Evolutionary conservation across 139 green algal genomes (phyloP), one percentile per base, ranked within the genome.

Genomic region (Chlorella sp.): DNA sequence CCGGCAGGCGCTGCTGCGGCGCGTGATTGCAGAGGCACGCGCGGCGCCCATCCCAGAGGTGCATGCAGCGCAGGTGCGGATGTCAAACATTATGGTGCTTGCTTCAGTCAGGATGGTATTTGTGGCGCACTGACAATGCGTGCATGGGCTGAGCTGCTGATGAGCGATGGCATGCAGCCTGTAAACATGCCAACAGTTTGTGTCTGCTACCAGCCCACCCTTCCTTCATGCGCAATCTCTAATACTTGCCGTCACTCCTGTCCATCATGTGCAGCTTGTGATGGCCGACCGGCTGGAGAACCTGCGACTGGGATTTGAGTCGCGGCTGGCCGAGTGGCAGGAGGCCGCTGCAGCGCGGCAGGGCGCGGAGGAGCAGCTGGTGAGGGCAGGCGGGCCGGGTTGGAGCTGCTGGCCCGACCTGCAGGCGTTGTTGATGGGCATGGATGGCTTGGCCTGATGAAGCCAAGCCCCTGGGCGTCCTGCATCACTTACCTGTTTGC

Each of bases 11-110:
- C 74, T 90, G 74, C 81, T 86, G 62, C 34, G 41, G 26, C 78
- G 83, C 7, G 25, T 87, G 38, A 65, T 90, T 23, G 71, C 41
- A 16, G 64, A 87, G n/a, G 86, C 74, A 13, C 70, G 82, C 0
- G 62, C 78, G 23, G 9, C 7, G 39, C 78, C 78, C 13, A 11
- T 55, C 11, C 63, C 78, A 0, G 23, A 64, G 39, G 78, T 74
- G 78, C 51, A 60, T 21, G 51, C 51, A 9, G 21, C 51, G 12
- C 51, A 60, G 51, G 51, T 60, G 12, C 51, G 51, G 12, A 60
- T 55, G 44, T 11, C 11, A 55, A 11, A 55, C 11, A 11, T 17
- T 7, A 55, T 55, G 44, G 44, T 55, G 44, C 44, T 11, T 11
- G 44, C 44, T 11, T 7, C 44, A 55, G 44, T 11, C 44, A 17